Evolutionary conservation across 352 stramenopile species (phyloP).

Genomic region (Thalassiosira livingstoniorum): DNA sequence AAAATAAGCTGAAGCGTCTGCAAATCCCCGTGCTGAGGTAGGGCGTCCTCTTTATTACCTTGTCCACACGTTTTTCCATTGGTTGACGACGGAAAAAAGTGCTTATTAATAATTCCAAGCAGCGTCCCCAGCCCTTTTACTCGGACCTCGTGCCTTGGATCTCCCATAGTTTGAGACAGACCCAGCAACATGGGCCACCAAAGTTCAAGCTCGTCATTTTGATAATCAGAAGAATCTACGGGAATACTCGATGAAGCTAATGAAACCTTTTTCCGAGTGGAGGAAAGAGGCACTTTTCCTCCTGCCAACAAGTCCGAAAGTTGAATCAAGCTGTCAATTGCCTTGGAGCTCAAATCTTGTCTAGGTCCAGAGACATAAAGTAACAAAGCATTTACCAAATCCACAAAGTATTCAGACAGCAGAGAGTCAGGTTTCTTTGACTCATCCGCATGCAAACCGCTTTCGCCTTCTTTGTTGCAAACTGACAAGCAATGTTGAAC

Average conservation of each 20-base stretch:
- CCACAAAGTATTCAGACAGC: conserved; percentile 79
- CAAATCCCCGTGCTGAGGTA: conserved; percentile 61
- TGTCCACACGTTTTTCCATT: conserved; percentile 40
- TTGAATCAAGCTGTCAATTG: conserved; percentile 70
- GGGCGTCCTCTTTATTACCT: conserved; percentile 36
- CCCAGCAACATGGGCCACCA: conserved; percentile 98
- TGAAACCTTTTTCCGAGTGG: conserved; percentile 36
- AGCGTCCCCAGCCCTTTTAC: conserved; percentile 72
- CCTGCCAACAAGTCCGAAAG: conserved; percentile 74
- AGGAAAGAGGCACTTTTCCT: conserved; percentile 57
- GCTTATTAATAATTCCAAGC: conserved; percentile 74
- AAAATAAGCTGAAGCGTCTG: conserved; percentile 83
- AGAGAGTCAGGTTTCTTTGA: conserved; percentile 53
- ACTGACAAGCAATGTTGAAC: conserved; percentile 63
- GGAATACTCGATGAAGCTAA: conserved; percentile 17
- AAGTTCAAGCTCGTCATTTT: conserved; percentile 83
- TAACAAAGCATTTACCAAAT: conserved; percentile 79
- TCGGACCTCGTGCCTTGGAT: conserved; percentile 90
- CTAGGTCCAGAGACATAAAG: conserved; percentile 75
- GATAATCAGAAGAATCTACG: conserved; percentile 14
- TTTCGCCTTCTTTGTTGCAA: conserved; percentile 33
- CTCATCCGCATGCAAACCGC: conserved; percentile 1
- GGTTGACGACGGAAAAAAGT: conserved; percentile 74
- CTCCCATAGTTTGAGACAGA: conserved; percentile 92
- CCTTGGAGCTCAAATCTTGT: conserved; percentile 72